These are phyloP conservation scores for Acer yangbiense DNA, from an alignment of 345 rosid species.

Conservation along the genomic window DNA sequence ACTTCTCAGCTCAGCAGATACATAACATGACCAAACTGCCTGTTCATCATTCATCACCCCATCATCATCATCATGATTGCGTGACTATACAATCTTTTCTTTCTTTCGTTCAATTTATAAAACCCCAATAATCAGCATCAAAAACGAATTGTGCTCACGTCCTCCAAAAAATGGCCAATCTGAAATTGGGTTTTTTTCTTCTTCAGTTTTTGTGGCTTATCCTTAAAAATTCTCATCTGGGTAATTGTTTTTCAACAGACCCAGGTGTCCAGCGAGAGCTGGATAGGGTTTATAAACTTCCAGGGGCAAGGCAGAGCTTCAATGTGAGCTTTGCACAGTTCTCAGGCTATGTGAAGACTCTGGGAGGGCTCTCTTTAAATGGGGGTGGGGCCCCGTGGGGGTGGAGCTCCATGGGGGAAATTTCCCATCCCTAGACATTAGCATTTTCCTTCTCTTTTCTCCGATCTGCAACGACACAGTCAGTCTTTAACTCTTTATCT, in stretches of 20 bases:
- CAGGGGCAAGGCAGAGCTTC: slow-evolving; percentile 58
- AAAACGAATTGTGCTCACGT: neutral
- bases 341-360: slow-evolving; percentile 60
- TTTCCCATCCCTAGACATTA: too few relatives aligned
- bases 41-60: too few relatives aligned
- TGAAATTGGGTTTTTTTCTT: slow-evolving; percentile 9
- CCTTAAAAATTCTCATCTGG: slow-evolving; percentile 32
- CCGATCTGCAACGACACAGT: neutral
- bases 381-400: too few relatives aligned
- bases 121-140: too few relatives aligned
- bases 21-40: too few relatives aligned
- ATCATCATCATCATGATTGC: too few relatives aligned
- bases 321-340: slow-evolving; percentile 68
- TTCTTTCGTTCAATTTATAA: too few relatives aligned
- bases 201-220: slow-evolving; percentile 9
- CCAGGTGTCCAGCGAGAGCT: slow-evolving; percentile 50
- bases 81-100: too few relatives aligned
- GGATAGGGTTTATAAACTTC: slow-evolving; percentile 61
- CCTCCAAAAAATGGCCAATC: slow-evolving; percentile 17
- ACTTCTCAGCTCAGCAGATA: too few relatives aligned
- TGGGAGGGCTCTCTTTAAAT: slow-evolving; percentile 82
- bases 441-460: neutral
- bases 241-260: slow-evolving; percentile 25
- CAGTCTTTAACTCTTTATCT: slow-evolving; percentile 8
- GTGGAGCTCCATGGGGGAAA: too few relatives aligned